phyloP scores from a whole-genome alignment of 1,284 basidiomycete genomes.

The Xerocomus amazonicus region DNA sequence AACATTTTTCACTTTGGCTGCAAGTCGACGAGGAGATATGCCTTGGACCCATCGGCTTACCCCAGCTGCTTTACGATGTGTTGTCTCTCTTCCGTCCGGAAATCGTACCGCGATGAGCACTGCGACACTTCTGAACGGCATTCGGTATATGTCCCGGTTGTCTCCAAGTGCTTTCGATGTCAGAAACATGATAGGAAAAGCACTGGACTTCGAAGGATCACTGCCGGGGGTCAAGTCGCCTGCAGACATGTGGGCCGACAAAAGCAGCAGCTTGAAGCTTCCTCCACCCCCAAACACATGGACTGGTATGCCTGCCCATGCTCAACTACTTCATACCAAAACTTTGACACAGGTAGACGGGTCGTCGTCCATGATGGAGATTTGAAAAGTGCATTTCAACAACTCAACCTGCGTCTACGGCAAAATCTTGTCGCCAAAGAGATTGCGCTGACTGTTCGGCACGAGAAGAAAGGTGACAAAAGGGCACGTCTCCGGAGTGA shows the following conservation, averaged over 20 bases:
- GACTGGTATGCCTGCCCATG: constrained; percentile 23
- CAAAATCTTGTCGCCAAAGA: constrained; percentile 56
- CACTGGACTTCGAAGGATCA: constrained; percentile 16
- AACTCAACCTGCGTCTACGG: constrained; percentile 49
- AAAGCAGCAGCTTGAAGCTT: constrained; percentile 24
- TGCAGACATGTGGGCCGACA: constrained; percentile 39
- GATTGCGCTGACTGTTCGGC: constrained; percentile 49
- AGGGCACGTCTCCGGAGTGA: constrained; percentile 34
- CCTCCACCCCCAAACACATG: constrained; percentile 27
- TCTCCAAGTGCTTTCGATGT: constrained; percentile 9
- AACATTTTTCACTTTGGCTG: constrained; percentile 8
- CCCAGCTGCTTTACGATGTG: constrained; percentile 14
- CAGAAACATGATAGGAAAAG: constrained; percentile 15
- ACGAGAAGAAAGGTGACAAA: constrained; percentile 49
- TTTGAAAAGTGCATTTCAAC: constrained; percentile 42
- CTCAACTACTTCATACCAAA: constrained; percentile 5
- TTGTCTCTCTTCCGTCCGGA: background rate
- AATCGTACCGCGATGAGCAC: background rate
- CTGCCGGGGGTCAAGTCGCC: constrained; percentile 17
- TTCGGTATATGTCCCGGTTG: constrained; percentile 10
- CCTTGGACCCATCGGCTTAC: constrained; percentile 22
- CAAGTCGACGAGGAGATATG: constrained; percentile 13
- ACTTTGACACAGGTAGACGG: constrained; percentile 39
- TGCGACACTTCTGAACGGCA: constrained; percentile 2
- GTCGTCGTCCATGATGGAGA: constrained; percentile 33